phyloP scores from a whole-genome alignment of 495 filamentous ascomycete species.

The Penicillium arizonense region DNA sequence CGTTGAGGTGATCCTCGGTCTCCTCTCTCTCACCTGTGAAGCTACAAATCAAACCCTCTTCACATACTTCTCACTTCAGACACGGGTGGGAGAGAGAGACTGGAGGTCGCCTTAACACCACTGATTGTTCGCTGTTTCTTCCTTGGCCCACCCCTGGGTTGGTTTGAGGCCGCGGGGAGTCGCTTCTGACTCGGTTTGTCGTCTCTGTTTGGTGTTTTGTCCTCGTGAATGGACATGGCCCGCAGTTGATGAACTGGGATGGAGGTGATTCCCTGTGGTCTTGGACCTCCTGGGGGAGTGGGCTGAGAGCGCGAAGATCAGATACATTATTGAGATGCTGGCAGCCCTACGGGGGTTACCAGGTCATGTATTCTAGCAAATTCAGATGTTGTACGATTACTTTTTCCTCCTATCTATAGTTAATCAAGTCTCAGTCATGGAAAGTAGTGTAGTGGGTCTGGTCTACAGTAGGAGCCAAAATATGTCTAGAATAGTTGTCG shows the following conservation, averaged over 20 bases:
- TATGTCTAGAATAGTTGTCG: no score
- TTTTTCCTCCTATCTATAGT: slow-evolving; percentile 1
- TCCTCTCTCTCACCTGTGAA: background rate
- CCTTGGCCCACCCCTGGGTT: slow-evolving; percentile 8
- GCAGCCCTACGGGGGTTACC: background rate
- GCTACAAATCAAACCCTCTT: background rate
- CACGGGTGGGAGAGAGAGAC: background rate
- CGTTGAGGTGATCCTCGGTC: background rate
- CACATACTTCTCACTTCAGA: no score
- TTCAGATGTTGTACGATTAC: background rate
- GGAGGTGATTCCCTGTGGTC: background rate
- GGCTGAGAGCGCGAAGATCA: background rate
- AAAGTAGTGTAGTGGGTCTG: no score
- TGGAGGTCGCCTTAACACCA: background rate
- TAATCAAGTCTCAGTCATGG: no score
- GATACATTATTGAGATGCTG: slow-evolving; percentile 1
- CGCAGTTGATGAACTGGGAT: background rate
- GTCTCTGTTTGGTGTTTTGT: background rate
- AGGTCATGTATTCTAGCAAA: slow-evolving; percentile 5
- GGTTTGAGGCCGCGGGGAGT: background rate
- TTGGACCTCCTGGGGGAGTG: background rate
- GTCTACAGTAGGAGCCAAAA: no score
- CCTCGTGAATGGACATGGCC: background rate
- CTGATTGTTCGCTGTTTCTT: slow-evolving; percentile 5
- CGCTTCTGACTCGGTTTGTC: background rate